phyloP scores from a whole-genome alignment of 495 filamentous ascomycete species.

The Penicillium flavigenum region DNA sequence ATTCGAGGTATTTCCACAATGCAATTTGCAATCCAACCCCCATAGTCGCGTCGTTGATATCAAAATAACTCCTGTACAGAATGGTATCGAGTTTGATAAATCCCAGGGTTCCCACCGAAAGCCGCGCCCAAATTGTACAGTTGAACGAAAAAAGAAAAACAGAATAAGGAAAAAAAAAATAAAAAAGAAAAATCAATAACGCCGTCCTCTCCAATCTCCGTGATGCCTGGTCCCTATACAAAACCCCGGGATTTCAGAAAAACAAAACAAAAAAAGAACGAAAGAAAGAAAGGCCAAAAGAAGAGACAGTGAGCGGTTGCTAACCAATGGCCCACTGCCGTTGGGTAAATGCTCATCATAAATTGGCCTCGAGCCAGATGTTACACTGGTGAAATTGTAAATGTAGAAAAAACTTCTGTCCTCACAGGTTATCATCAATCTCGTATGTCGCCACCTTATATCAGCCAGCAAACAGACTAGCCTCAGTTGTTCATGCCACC shows the following conservation, averaged over 20 bases:
- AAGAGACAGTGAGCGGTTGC: neutral
- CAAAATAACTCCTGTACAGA: slow-evolving; percentile 39
- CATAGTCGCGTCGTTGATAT: slow-evolving; percentile 9
- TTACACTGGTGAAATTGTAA: slow-evolving; percentile 2
- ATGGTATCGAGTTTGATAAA: slow-evolving; percentile 45
- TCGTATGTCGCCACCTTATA: neutral
- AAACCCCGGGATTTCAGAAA: slow-evolving; percentile 13
- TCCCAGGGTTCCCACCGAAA: slow-evolving; percentile 21
- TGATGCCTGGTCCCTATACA: slow-evolving; percentile 28
- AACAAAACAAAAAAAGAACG: slow-evolving; percentile 9
- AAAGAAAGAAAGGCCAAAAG: slow-evolving; percentile 1
- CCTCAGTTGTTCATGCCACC: slow-evolving; percentile 43
- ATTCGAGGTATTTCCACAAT: slow-evolving; percentile 26
- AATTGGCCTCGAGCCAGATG: slow-evolving; percentile 1
- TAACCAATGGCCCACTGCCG: slow-evolving; percentile 3
- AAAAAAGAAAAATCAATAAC: slow-evolving; percentile 15
- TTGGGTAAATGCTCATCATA: slow-evolving; percentile 1
- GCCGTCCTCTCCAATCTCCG: slow-evolving; percentile 24
- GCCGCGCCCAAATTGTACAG: slow-evolving; percentile 29
- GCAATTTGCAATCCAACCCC: slow-evolving; percentile 8
- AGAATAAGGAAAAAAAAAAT: neutral
- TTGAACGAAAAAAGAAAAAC: slow-evolving; percentile 15
- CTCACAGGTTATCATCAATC: neutral
- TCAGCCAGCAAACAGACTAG: neutral
- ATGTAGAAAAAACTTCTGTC: neutral